Conservation (phyloP, 768 basidiomycete species). For the Pisolithus orientalis region DNA sequence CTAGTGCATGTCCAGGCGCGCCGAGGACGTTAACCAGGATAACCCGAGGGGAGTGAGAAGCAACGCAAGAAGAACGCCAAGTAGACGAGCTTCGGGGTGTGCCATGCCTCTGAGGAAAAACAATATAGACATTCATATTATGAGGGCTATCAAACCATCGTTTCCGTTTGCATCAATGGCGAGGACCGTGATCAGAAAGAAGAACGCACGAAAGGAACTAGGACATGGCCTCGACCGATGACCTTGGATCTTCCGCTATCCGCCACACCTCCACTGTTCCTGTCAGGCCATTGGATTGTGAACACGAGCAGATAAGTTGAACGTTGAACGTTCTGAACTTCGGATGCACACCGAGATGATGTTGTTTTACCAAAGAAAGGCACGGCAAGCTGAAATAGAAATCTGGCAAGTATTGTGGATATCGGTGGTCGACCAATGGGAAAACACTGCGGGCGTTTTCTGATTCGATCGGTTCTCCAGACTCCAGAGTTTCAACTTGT, state of each 20-base stretch:
- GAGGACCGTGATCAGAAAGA: constrained; percentile 19
- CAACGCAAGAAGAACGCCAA: constrained; percentile 13
- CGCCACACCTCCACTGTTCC: too few relatives aligned
- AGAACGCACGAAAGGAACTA: constrained; percentile 11
- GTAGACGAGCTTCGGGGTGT: constrained; percentile 14
- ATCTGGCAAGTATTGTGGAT: too few relatives aligned
- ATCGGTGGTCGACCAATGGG: too few relatives aligned
- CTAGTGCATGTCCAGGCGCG: constrained; percentile 15
- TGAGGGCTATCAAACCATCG: constrained; percentile 21
- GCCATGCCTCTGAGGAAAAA: constrained; percentile 19
- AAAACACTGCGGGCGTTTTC: too few relatives aligned
- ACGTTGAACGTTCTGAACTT: too few relatives aligned
- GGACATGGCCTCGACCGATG: constrained; percentile 8
- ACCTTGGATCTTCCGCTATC: neutral
- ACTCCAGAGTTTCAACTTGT: too few relatives aligned
- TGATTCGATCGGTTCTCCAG: too few relatives aligned
- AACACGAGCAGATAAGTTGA: too few relatives aligned
- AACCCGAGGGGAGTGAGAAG: constrained; percentile 17
- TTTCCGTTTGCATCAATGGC: constrained; percentile 21
- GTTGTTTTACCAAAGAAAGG: too few relatives aligned
- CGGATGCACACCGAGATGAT: too few relatives aligned
- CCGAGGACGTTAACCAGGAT: constrained; percentile 21
- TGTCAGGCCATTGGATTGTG: too few relatives aligned
- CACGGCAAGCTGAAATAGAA: too few relatives aligned
- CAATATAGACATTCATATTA: constrained; percentile 21